Evolutionary conservation across 2,329 filamentous ascomycete genomes (phyloP), one percentile per base, ranked within the genome.

Genomic region (Colletotrichum scovillei): DNA sequence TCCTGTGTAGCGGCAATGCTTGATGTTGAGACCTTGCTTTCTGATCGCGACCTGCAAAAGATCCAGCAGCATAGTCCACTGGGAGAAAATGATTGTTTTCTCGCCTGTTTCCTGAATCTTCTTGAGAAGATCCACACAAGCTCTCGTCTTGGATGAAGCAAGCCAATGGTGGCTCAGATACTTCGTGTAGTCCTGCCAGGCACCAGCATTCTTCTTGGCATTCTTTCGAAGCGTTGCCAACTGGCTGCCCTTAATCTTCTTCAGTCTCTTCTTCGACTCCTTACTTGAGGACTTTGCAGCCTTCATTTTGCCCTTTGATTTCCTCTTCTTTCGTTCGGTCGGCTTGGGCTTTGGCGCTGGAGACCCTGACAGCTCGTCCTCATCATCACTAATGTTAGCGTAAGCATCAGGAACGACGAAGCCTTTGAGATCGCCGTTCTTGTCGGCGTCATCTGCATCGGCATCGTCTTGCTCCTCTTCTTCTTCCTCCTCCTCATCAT

Each of bases 41-140:
- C 86, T 84, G 74, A 96, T 89, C 0, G 93, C 92, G 5, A 95
- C 88, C 81, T 96, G 93, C 19, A 96, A 84, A 5, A 96, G 86
- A 81, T 96, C 94, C 2, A 97, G 89, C 22, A 96, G 86, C 0
- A 93, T 91, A 0, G 94, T 95, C 84, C 94, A 97, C 77, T 95
- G 93, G 69, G 91, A 94, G 84, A 97, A 97, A 75, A 97, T 89
- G 67, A 97, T 92, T 0, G 92, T 94, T 82, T 96, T 96, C 80
- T 95, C 92, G 1, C 87, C 88, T 3, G 88, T 83, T 12, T 80
- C 76, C 69, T 84, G 81, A 42, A 86, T 82, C 16, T 84, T 80
- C 12, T 84, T 79, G 14, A 96, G 83, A 7, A 95, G 86, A 67
- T 93, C 90, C 69, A 94, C 83, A 7, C 91, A 90, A 79, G 92